A percentile compares a stretch with the other conserved stretches of the same genome.
Evolutionary conservation across 2,329 filamentous ascomycete species (phyloP).

Genomic region (Pochonia chlamydosporia): DNA sequence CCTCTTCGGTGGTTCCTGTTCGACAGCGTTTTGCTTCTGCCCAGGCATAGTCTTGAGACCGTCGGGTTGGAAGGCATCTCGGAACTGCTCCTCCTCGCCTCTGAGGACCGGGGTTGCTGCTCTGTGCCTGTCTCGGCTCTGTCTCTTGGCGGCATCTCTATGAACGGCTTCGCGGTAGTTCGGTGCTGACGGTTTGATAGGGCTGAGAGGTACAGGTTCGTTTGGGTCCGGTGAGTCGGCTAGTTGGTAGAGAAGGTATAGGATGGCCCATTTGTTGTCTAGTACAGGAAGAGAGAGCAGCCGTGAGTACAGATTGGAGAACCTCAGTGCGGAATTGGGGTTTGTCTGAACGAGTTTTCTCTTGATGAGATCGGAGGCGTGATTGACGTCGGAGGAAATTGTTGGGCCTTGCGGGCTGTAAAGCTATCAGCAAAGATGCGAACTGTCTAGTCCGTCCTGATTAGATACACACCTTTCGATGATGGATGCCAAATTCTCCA

Average conservation of each 20-base stretch:
- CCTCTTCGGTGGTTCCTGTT: constrained; percentile 33
- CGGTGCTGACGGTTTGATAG: constrained; percentile 31
- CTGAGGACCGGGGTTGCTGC: constrained; percentile 28
- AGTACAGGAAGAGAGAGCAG: constrained; percentile 87
- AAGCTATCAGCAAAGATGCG: constrained; percentile 4
- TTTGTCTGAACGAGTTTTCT: constrained; percentile 77
- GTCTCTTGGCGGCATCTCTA: constrained; percentile 29
- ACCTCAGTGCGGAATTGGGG: constrained; percentile 71
- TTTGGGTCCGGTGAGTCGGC: constrained; percentile 59
- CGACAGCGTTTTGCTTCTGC: constrained; percentile 28
- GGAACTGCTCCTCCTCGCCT: constrained; percentile 42
- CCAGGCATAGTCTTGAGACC: constrained; percentile 42
- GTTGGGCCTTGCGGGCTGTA: constrained; percentile 44
- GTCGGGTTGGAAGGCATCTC: constrained; percentile 49
- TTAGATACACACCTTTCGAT: constrained; percentile 40
- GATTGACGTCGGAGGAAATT: constrained; percentile 71
- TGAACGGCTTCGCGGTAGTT: constrained; percentile 32
- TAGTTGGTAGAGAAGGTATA: constrained; percentile 83
- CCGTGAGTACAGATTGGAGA: constrained; percentile 85
- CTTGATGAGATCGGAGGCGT: constrained; percentile 90
- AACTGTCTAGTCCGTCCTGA: neutral
- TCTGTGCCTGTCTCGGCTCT: constrained; percentile 31
- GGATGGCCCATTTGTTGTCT: constrained; percentile 93
- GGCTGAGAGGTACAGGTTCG: constrained; percentile 43
- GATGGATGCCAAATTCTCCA: constrained; percentile 44